A percentile compares a stretch with the other conserved stretches of the same genome.
Conservation (phyloP, 768 basidiomycete genomes). For the Mycena floridula region DNA sequence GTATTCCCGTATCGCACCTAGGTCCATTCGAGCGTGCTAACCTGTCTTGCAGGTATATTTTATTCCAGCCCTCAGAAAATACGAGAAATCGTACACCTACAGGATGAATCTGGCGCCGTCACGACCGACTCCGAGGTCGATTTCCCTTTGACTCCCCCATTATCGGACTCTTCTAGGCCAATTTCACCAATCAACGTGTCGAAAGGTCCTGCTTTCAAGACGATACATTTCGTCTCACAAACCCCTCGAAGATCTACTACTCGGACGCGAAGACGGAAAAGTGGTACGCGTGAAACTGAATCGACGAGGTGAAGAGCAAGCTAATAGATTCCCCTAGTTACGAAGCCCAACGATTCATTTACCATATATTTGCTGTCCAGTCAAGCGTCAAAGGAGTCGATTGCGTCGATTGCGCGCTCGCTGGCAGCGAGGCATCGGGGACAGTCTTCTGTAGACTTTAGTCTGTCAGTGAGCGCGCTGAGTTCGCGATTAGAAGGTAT, state of each 20-base stretch:
- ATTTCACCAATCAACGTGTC: conserved; percentile 43
- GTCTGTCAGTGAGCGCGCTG: conserved; percentile 38
- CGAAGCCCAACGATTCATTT: conserved; percentile 18
- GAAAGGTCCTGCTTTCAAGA: not conserved
- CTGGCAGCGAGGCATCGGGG: conserved; percentile 26
- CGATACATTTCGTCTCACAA: conserved; percentile 6
- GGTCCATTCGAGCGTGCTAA: not conserved
- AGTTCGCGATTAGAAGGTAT: conserved; percentile 55
- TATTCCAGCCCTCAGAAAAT: conserved; percentile 34
- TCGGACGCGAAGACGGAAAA: too few species aligned
- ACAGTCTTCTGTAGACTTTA: conserved; percentile 15
- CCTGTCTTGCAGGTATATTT: conserved; percentile 30
- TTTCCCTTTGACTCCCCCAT: conserved; percentile 74
- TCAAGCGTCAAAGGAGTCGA: conserved; percentile 56
- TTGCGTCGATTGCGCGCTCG: conserved; percentile 47
- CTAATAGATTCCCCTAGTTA: not conserved
- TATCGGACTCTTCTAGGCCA: conserved; percentile 62
- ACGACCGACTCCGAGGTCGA: conserved; percentile 31
- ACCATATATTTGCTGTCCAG: conserved; percentile 54
- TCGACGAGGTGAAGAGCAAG: too few species aligned
- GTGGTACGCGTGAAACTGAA: not conserved
- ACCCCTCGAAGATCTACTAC: conserved; percentile 1
- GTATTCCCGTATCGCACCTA: conserved; percentile 26
- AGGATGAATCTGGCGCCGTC: conserved; percentile 11
- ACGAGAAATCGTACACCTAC: conserved; percentile 26